Percentiles rank a stretch among this genome's conserved stretches.
These are phyloP conservation scores for Drechslera avenae DNA, from an alignment of 2,329 filamentous ascomycete species.

Conservation along the genomic window DNA sequence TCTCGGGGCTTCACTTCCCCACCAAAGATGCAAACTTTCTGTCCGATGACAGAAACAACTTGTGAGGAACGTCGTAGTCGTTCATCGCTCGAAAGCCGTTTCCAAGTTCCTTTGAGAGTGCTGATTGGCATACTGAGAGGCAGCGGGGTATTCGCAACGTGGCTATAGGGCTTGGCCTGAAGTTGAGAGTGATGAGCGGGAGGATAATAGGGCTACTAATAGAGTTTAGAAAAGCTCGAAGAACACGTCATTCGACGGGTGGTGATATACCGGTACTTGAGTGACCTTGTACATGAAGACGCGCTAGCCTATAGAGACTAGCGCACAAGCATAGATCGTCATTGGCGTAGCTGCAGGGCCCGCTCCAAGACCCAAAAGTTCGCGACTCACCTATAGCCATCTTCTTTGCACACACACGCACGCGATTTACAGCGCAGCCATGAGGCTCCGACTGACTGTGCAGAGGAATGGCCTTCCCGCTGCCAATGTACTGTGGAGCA, in stretches of 20 bases:
- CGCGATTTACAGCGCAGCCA: conserved; percentile 23
- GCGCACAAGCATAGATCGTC: conserved; percentile 3
- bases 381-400: neutral
- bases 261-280: conserved; percentile 1
- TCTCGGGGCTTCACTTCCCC: conserved; percentile 71
- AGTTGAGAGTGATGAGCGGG: neutral
- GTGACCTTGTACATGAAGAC: neutral
- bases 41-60: conserved; percentile 64
- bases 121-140: conserved; percentile 31
- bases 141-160: conserved; percentile 17
- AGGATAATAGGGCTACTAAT: neutral
- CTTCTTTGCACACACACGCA: conserved; percentile 1
- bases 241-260: conserved; percentile 6
- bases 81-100: conserved; percentile 39
- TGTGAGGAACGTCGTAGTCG: conserved; percentile 75
- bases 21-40: conserved; percentile 73
- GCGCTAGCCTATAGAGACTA: neutral
- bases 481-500: conserved; percentile 47
- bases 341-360: conserved; percentile 5
- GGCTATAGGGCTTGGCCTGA: neutral
- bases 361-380: conserved; percentile 12
- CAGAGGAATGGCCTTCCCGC: conserved; percentile 45
- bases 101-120: conserved; percentile 46
- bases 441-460: conserved; percentile 47
- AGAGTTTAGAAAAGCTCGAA: neutral